A percentile compares a stretch with the other conserved stretches of the same genome.
Conservation (phyloP, 352 stramenopile genomes). For the Phytophthora sojae region DNA sequence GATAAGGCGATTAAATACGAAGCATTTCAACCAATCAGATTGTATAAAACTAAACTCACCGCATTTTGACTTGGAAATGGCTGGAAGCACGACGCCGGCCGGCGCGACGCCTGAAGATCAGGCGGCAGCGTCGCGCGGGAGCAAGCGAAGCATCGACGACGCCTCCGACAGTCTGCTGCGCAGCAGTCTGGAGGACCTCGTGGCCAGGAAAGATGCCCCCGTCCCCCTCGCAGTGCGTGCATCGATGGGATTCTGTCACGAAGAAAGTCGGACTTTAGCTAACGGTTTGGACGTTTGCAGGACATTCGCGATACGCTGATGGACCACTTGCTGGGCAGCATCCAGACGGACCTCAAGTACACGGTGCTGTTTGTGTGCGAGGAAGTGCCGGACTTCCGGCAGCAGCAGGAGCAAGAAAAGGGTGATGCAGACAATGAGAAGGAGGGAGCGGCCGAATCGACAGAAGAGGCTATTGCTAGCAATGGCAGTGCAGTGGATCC, state of each 20-base stretch:
- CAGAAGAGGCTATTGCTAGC: conserved; percentile 12
- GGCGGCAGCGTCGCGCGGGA: conserved; percentile 25
- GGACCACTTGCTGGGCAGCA: conserved; percentile 66
- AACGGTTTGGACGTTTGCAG: conserved; percentile 26
- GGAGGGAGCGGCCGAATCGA: conserved; percentile 1
- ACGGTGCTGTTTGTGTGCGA: conserved; percentile 79
- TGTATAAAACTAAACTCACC: conserved; percentile 28
- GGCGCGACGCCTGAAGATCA: conserved; percentile 41
- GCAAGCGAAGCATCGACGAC: conserved; percentile 43
- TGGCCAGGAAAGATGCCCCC: conserved; percentile 37
- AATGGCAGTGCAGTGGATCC: neutral
- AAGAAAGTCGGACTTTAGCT: conserved; percentile 6
- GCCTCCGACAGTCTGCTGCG: conserved; percentile 32
- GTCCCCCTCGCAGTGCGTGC: conserved; percentile 63
- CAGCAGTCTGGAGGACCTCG: conserved; percentile 51
- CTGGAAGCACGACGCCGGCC: conserved; percentile 56
- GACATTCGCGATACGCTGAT: conserved; percentile 73
- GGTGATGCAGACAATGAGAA: conserved; percentile 7
- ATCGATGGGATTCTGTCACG: neutral
- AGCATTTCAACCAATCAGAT: conserved; percentile 43
- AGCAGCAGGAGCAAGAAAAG: conserved; percentile 2
- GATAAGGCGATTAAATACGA: neutral
- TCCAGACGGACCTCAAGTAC: conserved; percentile 68
- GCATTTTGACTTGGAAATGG: conserved; percentile 44
- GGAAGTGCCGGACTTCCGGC: conserved; percentile 63